These are phyloP conservation scores for Aspergillus funiculosus DNA, from an alignment of 495 filamentous ascomycete genomes.

Conservation along the genomic window DNA sequence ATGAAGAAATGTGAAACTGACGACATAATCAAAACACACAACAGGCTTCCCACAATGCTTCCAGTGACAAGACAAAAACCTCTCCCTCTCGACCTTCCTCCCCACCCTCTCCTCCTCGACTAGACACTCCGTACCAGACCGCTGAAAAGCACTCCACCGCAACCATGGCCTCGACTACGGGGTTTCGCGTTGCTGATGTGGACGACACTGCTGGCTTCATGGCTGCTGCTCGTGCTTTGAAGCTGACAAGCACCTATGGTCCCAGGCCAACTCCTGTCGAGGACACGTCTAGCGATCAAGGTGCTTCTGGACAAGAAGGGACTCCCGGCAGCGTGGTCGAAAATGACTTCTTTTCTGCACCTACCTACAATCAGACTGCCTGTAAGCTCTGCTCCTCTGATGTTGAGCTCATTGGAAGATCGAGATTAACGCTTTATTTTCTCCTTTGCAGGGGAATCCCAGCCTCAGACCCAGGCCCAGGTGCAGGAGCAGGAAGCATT, in stretches of 20 bases:
- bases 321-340: background rate
- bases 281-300: background rate
- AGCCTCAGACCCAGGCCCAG: background rate
- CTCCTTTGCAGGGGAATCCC: background rate
- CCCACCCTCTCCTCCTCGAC: background rate
- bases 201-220: conserved; percentile 26
- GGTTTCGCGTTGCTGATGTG: conserved; percentile 18
- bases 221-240: conserved; percentile 21
- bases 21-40: conserved; percentile 1
- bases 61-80: background rate
- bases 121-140: too few relatives aligned
- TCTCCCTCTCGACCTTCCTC: background rate
- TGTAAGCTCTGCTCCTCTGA: background rate
- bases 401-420: too few relatives aligned
- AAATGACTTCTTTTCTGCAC: background rate
- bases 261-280: conserved; percentile 5
- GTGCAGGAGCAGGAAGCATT: background rate
- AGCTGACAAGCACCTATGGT: conserved; percentile 5
- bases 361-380: background rate
- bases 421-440: too few relatives aligned
- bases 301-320: background rate
- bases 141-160: too few relatives aligned
- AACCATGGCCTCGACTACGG: conserved; percentile 11
- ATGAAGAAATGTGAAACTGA: conserved; percentile 1
- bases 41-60: background rate